phyloP scores from a whole-genome alignment of 2,329 filamentous ascomycete genomes.

The Lasiodiplodia sp. region DNA sequence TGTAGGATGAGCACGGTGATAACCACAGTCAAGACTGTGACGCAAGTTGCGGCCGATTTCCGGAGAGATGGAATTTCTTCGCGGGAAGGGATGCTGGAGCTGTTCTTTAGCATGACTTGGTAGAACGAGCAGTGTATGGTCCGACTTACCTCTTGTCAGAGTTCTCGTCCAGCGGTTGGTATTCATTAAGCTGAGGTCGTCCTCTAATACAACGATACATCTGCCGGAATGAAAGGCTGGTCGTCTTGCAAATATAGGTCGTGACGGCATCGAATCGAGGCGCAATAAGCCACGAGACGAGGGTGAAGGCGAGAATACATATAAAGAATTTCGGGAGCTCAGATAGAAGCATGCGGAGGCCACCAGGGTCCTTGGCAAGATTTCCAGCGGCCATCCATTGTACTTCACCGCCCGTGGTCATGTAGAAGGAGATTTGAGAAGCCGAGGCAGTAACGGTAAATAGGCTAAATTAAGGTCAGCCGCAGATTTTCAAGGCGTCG shows the following conservation, averaged over 20 bases:
- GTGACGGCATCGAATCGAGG: conserved; percentile 40
- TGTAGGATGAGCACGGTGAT: conserved; percentile 33
- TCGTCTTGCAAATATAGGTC: conserved; percentile 31
- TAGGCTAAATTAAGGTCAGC: conserved; percentile 34
- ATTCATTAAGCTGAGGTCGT: neutral
- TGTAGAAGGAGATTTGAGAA: conserved; percentile 49
- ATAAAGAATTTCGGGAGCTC: conserved; percentile 41
- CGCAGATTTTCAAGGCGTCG: neutral
- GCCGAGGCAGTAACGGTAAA: conserved; percentile 44
- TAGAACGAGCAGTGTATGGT: neutral
- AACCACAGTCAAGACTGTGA: conserved; percentile 35
- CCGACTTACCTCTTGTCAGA: neutral
- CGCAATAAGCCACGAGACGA: conserved; percentile 41
- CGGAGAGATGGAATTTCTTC: neutral
- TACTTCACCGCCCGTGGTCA: conserved; percentile 50
- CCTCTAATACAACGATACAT: neutral
- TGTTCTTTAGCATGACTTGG: neutral
- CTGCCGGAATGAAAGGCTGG: conserved; percentile 31
- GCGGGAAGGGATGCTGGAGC: neutral
- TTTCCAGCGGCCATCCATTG: conserved; percentile 47
- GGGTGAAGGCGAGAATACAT: conserved; percentile 37
- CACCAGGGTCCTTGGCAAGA: conserved; percentile 46
- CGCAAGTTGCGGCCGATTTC: conserved; percentile 12
- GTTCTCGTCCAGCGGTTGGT: neutral
- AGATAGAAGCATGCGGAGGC: conserved; percentile 48